phyloP scores from a whole-genome alignment of 192 early-diverging fungal species.

The Coemansia sp. region DNA sequence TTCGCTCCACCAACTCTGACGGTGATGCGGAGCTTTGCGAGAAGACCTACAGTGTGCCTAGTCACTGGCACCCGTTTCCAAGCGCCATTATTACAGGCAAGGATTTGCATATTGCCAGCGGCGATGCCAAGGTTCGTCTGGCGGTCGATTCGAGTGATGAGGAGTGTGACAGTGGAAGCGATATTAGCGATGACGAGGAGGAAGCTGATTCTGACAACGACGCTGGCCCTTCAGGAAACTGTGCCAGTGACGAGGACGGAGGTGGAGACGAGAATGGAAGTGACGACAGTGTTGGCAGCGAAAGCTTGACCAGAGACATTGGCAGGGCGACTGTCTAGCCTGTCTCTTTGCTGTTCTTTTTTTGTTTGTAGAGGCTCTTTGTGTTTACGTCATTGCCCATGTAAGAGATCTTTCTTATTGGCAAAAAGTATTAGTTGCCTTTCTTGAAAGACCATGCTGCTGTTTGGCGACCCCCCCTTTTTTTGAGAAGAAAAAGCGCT shows the following conservation, averaged over 20 bases:
- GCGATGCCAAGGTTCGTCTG: constrained; percentile 29
- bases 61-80: constrained; percentile 52
- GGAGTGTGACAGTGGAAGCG: constrained; percentile 16
- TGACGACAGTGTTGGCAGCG: constrained; percentile 8
- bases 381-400: background rate
- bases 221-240: background rate
- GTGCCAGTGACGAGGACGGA: background rate
- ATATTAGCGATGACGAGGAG: constrained; percentile 4
- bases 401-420: background rate
- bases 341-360: background rate
- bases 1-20: background rate
- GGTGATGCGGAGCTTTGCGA: constrained; percentile 5
- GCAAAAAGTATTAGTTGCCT: background rate
- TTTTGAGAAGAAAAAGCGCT: background rate
- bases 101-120: constrained; percentile 45
- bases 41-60: constrained; percentile 30
- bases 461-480: background rate
- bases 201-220: background rate
- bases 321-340: constrained; percentile 7
- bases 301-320: constrained; percentile 14
- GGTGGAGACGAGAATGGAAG: background rate
- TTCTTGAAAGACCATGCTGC: background rate
- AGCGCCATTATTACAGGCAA: constrained; percentile 42
- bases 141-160: constrained; percentile 41
- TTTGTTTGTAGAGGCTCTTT: background rate